Evolutionary conservation across 768 basidiomycete species (phyloP).

Genomic region (Psilocybe tampanensis): DNA sequence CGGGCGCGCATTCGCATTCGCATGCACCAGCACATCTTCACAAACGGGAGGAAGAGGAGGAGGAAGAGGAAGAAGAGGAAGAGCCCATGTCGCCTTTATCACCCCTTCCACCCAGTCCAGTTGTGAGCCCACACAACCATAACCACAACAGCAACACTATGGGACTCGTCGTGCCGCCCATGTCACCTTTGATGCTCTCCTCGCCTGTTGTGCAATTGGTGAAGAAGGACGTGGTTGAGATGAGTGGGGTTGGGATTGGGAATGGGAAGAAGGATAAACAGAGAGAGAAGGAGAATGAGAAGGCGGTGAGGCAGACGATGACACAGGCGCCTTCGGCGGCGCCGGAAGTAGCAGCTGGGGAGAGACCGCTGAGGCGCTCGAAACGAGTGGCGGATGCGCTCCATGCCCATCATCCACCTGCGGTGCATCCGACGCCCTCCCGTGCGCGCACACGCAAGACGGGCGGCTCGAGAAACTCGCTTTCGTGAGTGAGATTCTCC

Average conservation of each 20-base stretch:
- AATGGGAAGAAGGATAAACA: too few species aligned
- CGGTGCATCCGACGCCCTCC: constrained; percentile 44
- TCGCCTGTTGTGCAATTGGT: neutral
- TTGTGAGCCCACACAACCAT: neutral
- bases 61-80: neutral
- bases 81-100: constrained; percentile 15
- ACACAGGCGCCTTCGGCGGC: neutral
- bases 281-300: neutral
- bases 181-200: constrained; percentile 5
- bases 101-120: constrained; percentile 10
- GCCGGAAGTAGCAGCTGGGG: constrained; percentile 8
- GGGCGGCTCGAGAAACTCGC: constrained; percentile 39
- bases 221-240: too few species aligned
- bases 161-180: neutral
- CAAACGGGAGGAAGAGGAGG: neutral
- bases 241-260: neutral
- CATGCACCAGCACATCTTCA: neutral
- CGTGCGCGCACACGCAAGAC: constrained; percentile 22
- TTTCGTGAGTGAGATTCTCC: constrained; percentile 30
- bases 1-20: too few species aligned
- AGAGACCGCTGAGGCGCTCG: constrained; percentile 56
- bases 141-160: too few species aligned
- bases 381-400: constrained; percentile 67
- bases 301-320: too few species aligned
- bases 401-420: constrained; percentile 25